Base-by-base conservation (phyloP, 73 alveolate genomes). In the Tetrahymena thermophila region DNA sequence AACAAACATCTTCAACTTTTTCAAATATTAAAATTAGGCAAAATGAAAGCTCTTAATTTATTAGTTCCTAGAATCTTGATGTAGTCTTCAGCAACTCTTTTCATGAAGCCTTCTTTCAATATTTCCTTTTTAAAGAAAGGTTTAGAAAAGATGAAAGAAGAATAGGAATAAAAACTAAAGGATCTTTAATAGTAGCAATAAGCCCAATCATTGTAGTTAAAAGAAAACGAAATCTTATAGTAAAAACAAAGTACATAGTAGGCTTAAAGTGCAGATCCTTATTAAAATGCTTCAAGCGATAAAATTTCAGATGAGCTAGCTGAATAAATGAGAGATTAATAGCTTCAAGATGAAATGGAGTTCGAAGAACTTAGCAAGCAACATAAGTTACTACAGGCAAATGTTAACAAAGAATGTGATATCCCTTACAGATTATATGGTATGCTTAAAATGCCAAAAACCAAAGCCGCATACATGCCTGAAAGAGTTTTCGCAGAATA, bases 401-500 rank as follows among this genome's bases (percentile, higher is more conserved):
- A 71, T 71, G 89, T 71, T 71, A 71, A 25, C 37, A 71, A 71
- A 25, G 89, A 71, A n/a, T 71, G 89, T 31, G 89, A 71, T 71
- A 71, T 71, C 37, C 89, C 89, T 71, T 71, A n/a, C 89, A 71
- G 37, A 71, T n/a, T 71, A 28, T 71, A 71, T 25, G 89, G 89
- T 31, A 71, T 71, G 89, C 89, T 71, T 71, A 71, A 71, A 71
- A 71, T 71, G 89, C 89, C 89, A n/a, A 71, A 71, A 71, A 71
- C 89, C 37, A 71, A 71, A 31, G 89, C 89, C 1, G 89, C 89
- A 28, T 71, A 71, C 93, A 56, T 97, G 93, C 97, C 97, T 40
- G 98, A 97, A 56, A 94, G 96, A 94, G 93, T 97, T 8, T 96
- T 97, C 56, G 93, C 98, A 40, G 85, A 97, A 55, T 35, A 94